These are phyloP conservation scores for Corymbia maculata DNA, from an alignment of 345 rosid genomes.

Conservation along the genomic window DNA sequence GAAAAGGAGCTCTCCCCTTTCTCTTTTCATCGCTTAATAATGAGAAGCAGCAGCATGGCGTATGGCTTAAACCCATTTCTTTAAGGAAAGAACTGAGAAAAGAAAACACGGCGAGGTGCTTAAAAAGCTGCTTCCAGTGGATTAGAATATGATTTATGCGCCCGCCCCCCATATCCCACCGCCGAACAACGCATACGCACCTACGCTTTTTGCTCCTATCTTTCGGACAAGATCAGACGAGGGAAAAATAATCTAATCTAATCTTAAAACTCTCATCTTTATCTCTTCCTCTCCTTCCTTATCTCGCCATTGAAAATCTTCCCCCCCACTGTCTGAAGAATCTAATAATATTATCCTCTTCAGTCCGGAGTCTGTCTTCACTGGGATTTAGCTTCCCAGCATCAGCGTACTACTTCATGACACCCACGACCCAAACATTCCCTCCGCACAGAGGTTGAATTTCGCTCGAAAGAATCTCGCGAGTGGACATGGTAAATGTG, in stretches of 20 bases:
- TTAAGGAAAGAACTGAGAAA: neutral
- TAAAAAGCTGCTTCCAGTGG: neutral
- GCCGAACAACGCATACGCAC: neutral
- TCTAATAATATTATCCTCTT: neutral
- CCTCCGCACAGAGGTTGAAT: neutral
- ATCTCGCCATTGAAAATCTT: neutral
- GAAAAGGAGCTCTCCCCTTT: neutral
- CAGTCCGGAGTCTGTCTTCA: neutral
- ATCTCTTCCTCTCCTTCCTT: neutral
- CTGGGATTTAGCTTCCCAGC: neutral
- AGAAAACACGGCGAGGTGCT: neutral
- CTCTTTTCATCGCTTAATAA: neutral
- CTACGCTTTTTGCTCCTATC: slow-evolving; percentile 35
- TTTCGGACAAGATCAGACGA: slow-evolving; percentile 20
- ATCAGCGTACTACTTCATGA: neutral
- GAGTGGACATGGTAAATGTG: neutral
- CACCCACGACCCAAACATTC: neutral
- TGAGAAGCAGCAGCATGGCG: neutral
- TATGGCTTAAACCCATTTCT: neutral
- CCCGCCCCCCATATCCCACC: neutral
- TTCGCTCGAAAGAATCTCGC: neutral
- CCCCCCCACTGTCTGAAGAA: neutral
- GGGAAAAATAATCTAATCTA: neutral
- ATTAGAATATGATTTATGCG: neutral
- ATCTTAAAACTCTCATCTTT: neutral